Conservation (phyloP, 768 basidiomycete genomes). For the Zangia roseola region DNA sequence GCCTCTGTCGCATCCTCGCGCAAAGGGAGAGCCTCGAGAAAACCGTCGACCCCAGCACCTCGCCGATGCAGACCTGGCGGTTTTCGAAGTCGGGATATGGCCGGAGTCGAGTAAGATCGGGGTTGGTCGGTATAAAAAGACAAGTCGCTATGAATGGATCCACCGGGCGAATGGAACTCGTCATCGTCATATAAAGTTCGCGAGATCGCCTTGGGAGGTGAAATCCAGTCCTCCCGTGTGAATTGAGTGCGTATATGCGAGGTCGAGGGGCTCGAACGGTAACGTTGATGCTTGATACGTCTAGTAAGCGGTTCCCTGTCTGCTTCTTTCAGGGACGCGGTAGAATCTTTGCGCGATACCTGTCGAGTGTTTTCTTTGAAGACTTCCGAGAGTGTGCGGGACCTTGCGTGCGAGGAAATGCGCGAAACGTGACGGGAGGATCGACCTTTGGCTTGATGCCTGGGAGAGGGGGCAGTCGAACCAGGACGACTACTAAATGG, state of each 20-base stretch:
- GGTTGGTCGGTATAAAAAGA: conserved; percentile 24
- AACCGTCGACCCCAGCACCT: background rate
- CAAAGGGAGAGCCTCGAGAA: background rate
- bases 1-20: background rate
- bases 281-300: conserved; percentile 18
- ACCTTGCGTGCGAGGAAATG: conserved; percentile 30
- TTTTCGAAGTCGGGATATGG: conserved; percentile 2
- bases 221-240: conserved; percentile 12
- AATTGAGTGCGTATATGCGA: conserved; percentile 29
- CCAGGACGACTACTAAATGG: conserved; percentile 47
- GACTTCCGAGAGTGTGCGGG: conserved; percentile 39
- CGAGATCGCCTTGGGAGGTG: conserved; percentile 9
- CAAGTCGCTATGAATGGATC: conserved; percentile 1
- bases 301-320: conserved; percentile 5
- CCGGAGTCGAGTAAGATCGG: conserved; percentile 29
- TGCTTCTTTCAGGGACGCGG: conserved; percentile 17
- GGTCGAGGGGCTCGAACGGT: conserved; percentile 20
- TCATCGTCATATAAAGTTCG: background rate
- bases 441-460: conserved; percentile 14
- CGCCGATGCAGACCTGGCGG: background rate
- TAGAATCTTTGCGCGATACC: conserved; percentile 17
- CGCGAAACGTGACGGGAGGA: conserved; percentile 15
- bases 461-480: conserved; percentile 40
- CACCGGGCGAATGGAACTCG: background rate
- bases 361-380: conserved; percentile 18